Evolutionary conservation across 192 early-diverging fungal species (phyloP), one percentile per base, ranked within the genome.

Genomic region (Coemansia sp.): DNA sequence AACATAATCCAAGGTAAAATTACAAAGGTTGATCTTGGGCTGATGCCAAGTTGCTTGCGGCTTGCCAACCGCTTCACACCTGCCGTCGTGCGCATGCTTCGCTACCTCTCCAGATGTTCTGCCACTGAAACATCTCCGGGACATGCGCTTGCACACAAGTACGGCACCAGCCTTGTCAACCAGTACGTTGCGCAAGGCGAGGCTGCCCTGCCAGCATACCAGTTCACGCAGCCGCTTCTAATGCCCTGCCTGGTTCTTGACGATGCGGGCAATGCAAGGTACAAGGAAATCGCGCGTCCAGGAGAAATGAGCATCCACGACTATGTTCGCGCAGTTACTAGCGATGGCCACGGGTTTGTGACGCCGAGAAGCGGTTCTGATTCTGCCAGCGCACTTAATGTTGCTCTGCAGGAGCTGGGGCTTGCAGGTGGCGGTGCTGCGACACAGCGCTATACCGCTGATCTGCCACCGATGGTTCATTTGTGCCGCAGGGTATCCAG

Each of bases 41-140:
- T 94, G 36, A 91, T 90, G 65, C 89, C 90, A 61, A 86, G 91
- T 60, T 89, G 87, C 67, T 76, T 94, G 22, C 89, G 87, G 62
- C 80, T 95, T 46, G 93, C 93, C 87, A 97, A 95, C 85, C 88
- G 93, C 35, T 74, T 91, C 34, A 89, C 90, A 55, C 84, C 87
- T 13, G 69, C 73, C 40, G 58, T 95, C 20, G 69, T 97, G 42
- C 69, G 84, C 36, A 88, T 88, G 79, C 92, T 95, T 83, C 84
- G 86, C 67, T 90, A 93, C 73, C 86, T 89, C 40, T 84, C 93
- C 41, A 75, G 86, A 35, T 85, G 88, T 61, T 85, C 85, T 46
- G 78, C 84, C 67, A 85, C 76, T 17, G 83, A 85, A 22, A 84
- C 81, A 61, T 87, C 87, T 41, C 85, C 90, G 60, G 91, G 87